phyloP scores from a whole-genome alignment of 192 early-diverging fungal species.

The Diversispora epigaea region DNA sequence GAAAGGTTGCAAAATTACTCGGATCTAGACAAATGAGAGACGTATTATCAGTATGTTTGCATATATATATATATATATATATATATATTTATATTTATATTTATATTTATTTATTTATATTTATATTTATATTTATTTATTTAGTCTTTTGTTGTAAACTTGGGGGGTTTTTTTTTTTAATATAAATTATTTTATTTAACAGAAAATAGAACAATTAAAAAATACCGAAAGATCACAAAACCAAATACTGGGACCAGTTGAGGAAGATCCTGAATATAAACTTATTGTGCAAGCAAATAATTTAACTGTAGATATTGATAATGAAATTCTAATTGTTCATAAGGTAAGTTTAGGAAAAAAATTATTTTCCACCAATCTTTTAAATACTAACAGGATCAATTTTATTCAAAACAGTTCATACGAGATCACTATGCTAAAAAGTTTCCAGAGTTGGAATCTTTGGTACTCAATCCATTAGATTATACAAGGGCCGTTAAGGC shows the following conservation, averaged over 20 bases:
- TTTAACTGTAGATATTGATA: conserved; percentile 80
- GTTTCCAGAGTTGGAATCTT: conserved; percentile 90
- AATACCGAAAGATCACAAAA: conserved; percentile 37
- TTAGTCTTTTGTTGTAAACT: neutral
- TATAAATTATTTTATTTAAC: neutral
- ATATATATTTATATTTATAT: neutral
- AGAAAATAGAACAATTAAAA: conserved; percentile 57
- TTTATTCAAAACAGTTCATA: conserved; percentile 59
- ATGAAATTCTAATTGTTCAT: conserved; percentile 85
- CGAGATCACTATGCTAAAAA: conserved; percentile 85
- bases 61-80: neutral
- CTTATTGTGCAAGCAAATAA: conserved; percentile 85
- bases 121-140: neutral
- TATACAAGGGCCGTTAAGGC: conserved; percentile 83
- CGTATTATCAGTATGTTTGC: conserved; percentile 56
- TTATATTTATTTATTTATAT: neutral
- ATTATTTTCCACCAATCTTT: neutral
- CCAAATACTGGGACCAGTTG: conserved; percentile 60
- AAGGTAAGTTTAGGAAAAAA: conserved; percentile 55
- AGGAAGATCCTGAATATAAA: conserved; percentile 87
- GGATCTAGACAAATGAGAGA: conserved; percentile 58
- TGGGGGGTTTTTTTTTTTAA: neutral
- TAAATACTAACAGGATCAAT: neutral
- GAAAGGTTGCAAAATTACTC: conserved; percentile 65
- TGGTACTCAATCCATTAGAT: conserved; percentile 85